Base-by-base conservation (phyloP, 1,284 basidiomycete species). In the Cutaneotrichosporon sp. region DNA sequence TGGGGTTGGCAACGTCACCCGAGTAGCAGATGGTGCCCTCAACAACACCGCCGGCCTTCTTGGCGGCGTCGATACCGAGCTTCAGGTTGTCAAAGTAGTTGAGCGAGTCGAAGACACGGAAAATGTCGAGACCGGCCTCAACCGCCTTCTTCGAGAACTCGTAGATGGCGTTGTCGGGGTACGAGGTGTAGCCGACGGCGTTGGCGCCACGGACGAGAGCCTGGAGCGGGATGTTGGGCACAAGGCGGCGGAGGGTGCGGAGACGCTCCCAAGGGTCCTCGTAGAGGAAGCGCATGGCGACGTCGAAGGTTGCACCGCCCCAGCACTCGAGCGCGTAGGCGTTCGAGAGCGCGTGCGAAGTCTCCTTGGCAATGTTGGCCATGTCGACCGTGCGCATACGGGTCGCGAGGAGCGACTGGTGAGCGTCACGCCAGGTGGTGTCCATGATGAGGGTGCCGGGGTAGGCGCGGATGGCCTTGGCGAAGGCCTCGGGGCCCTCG, bases 261-360 rank as follows among this genome's bases (percentile, higher is more conserved):
- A 99, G 84, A 73, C 97, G 88, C 81, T 98, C 96, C 97, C 97
- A 99, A 74, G 97, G 97, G 82, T 99, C 97, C 81, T 99, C 97
- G 81, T 99, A 98, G 78, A 99, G 84, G 90, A 99, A 99, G 63
- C 96, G 89, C 96, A 99, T 98, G 38, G 97, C 91, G 57, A 99
- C 97, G 81, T 99, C 97, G 77, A 99, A 99, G 5, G 97, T 99
- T 56, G 97, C 97, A 70, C 97, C 97, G 77, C 97, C 97, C 97
- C 97, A 99, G 85, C 96, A 98, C 81, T 99, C 97, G 70, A 99
- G 82, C 77, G 91, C 91, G 84, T 94, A 99, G 22, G 97, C 92
- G 76, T 98, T 99, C 58, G 92, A 88, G 61, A 99, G 85, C 9
- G 95, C 96, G 80, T 92, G 90, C 74, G 89, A 92, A 1, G 97